A percentile compares a stretch with the other conserved stretches of the same genome.
phyloP scores from a whole-genome alignment of 192 early-diverging fungal species.

The Dissophora ornata region DNA sequence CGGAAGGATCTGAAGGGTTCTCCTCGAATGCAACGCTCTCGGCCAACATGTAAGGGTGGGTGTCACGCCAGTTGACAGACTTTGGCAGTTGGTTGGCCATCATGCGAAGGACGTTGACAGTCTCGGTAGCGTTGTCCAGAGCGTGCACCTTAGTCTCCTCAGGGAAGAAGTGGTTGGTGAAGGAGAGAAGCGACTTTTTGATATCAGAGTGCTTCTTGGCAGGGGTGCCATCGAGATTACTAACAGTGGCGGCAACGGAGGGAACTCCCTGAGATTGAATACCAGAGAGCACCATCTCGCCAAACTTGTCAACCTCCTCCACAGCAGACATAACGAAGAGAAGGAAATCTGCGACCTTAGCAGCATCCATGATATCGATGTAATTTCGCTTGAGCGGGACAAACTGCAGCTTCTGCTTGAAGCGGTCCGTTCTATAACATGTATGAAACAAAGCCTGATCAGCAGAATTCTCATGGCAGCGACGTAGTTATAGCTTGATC shows the following conservation, averaged over 20 bases:
- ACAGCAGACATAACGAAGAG: constrained; percentile 88
- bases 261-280: constrained; percentile 92
- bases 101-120: constrained; percentile 75
- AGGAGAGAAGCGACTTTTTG: constrained; percentile 87
- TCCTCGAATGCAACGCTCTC: constrained; percentile 79
- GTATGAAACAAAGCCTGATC: too few species aligned
- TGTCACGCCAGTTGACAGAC: constrained; percentile 86
- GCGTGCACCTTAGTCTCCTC: constrained; percentile 79
- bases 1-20: constrained; percentile 59
- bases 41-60: constrained; percentile 87
- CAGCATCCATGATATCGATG: constrained; percentile 86
- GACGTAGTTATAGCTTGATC: too few species aligned
- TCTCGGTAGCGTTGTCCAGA: constrained; percentile 68
- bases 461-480: too few species aligned
- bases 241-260: constrained; percentile 75
- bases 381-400: constrained; percentile 82
- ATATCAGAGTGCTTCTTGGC: constrained; percentile 77
- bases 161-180: constrained; percentile 90
- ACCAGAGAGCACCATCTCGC: constrained; percentile 82
- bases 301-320: constrained; percentile 94
- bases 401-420: constrained; percentile 93
- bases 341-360: constrained; percentile 93
- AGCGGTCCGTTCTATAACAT: constrained; percentile 72
- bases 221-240: constrained; percentile 73
- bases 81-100: constrained; percentile 84